A percentile compares a stretch with the other conserved stretches of the same genome.
These are phyloP conservation scores for Closterium sp. DNA, from an alignment of 139 green algal genomes.

Conservation along the genomic window DNA sequence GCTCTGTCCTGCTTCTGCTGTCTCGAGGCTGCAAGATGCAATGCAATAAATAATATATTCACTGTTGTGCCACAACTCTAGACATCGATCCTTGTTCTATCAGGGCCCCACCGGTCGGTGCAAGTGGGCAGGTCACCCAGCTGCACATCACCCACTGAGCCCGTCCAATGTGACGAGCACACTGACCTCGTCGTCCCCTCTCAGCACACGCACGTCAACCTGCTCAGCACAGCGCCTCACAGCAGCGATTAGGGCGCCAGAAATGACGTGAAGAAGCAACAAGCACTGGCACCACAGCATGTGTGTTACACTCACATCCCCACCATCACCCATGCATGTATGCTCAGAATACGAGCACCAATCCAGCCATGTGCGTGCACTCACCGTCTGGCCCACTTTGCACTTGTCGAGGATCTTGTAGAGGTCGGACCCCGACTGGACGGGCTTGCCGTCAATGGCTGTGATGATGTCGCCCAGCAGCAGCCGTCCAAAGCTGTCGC, in stretches of 20 bases:
- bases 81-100: no score
- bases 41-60: no score
- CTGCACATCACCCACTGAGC: background rate
- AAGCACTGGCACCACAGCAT: background rate
- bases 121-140: no score
- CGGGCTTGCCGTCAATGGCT: conserved; percentile 46
- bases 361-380: background rate
- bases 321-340: no score
- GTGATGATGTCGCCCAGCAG: conserved; percentile 61
- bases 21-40: no score
- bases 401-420: conserved; percentile 55
- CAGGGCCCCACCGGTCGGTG: no score
- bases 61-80: no score
- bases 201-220: background rate
- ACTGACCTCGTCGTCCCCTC: background rate
- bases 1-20: no score
- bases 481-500: conserved; percentile 55
- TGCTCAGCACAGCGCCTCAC: background rate
- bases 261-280: no score
- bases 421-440: conserved; percentile 52
- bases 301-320: background rate
- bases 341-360: background rate
- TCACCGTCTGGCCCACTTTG: conserved; percentile 49
- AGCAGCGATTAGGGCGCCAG: no score
- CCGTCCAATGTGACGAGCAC: background rate